Conservation (phyloP, 2,329 filamentous ascomycete species). For the Cytospora paraplurivora region DNA sequence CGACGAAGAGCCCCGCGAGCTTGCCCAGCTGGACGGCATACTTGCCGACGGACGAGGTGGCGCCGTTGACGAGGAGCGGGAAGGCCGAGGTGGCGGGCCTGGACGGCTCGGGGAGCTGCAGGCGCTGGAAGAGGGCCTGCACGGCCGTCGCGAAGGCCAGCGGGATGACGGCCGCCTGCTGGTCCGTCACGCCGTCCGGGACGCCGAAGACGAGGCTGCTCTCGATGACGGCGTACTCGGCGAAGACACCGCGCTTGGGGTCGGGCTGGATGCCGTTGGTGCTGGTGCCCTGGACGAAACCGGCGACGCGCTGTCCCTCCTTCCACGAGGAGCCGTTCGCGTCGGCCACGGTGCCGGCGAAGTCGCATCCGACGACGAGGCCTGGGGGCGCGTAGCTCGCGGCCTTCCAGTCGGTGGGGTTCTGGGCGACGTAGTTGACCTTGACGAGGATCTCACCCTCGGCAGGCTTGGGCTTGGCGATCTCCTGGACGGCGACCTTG, state of each 20-base stretch:
- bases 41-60: slow-evolving; percentile 26
- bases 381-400: slow-evolving; percentile 31
- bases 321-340: slow-evolving; percentile 37
- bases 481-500: slow-evolving; percentile 37
- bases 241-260: slow-evolving; percentile 35
- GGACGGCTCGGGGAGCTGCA: slow-evolving; percentile 37
- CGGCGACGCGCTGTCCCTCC: slow-evolving; percentile 39
- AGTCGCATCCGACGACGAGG: slow-evolving; percentile 39
- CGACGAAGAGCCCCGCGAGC: slow-evolving; percentile 28
- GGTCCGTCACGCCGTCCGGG: slow-evolving; percentile 35
- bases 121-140: slow-evolving; percentile 38
- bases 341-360: slow-evolving; percentile 38
- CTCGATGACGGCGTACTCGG: slow-evolving; percentile 36
- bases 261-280: slow-evolving; percentile 20
- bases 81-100: slow-evolving; percentile 35
- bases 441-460: slow-evolving; percentile 40
- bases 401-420: slow-evolving; percentile 41
- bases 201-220: slow-evolving; percentile 36
- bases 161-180: slow-evolving; percentile 35
- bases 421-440: slow-evolving; percentile 38
- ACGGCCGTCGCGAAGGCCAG: slow-evolving; percentile 50
- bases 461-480: slow-evolving; percentile 36
- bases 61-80: slow-evolving; percentile 35
- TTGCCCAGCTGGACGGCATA: slow-evolving; percentile 29
- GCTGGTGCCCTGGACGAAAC: slow-evolving; percentile 38